Base-by-base conservation (phyloP, 805 yeast species). In the Clavispora vitiphila region DNA sequence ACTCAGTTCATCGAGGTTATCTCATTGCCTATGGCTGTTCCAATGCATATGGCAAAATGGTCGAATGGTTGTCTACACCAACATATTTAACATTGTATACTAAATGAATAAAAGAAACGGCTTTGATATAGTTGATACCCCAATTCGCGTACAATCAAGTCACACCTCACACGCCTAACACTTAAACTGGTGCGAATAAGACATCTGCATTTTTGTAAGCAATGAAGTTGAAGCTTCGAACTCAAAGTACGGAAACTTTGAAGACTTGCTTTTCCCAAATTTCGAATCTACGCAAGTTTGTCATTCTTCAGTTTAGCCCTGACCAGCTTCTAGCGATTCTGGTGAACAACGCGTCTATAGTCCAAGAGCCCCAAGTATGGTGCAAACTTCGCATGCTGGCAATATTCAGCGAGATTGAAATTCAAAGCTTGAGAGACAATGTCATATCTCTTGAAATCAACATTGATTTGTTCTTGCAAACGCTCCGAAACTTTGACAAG, bases 301-400 rank as follows among this genome's bases (percentile, higher is more conserved):
- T 84, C 34, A 73, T 80, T 1, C 62, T 83, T 19, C 63, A 79
- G 39, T 79, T 83, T 61, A 72, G 79, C 1, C 76, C 72, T 3
- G 57, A 64, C 1, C 68, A 68, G 42, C 59, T 83, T 32, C 56
- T 67, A 29, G 69, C 81, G 11, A 74, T 81, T 4, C 77, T 81
- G 49, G 69, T 60, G 14, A 56, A 62, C 42, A 58, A 51, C 20
- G 54, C 74, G 1, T 67, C 75, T 8, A 49, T 71, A 21, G 66
- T 71, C 34, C 64, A 56, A 29, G 83, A 80, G 43, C 86, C 88
- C 2, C 86, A 81, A 47, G 76, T 80, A 2, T 83, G 88, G 87
- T 74, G 83, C 49, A 77, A 76, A 44, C 53, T 83, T 11, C 65
- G 71, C 14, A 67, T 64, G 56, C 40, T 54, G 3, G 61, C 68